Percentiles rank a stretch among this genome's conserved stretches.
Evolutionary conservation across 371 early-diverging fungal species (phyloP).

Genomic region (Entomophthora muscae): DNA sequence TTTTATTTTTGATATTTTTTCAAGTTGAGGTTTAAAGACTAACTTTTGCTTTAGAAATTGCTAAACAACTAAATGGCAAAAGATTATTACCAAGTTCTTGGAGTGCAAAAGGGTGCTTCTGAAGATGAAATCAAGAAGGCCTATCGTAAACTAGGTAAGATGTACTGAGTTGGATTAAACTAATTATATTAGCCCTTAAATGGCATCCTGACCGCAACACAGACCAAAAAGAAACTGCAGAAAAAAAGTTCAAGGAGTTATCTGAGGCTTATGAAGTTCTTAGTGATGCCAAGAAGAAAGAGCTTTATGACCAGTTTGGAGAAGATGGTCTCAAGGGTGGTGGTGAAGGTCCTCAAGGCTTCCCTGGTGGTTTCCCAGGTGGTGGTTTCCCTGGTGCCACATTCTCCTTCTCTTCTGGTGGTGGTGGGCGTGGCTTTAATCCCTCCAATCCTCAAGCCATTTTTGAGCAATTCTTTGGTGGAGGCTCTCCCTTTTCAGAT

Average conservation of each 20-base stretch:
- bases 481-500: constrained; percentile 22
- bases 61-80: constrained; percentile 3
- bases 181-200: constrained; percentile 12
- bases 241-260: constrained; percentile 68
- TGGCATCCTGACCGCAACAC: constrained; percentile 16
- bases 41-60: background rate
- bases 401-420: constrained; percentile 30
- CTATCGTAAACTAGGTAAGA: constrained; percentile 40
- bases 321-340: constrained; percentile 74
- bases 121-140: constrained; percentile 84
- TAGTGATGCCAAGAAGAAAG: constrained; percentile 73
- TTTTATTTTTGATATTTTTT: background rate
- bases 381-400: constrained; percentile 23
- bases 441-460: constrained; percentile 41
- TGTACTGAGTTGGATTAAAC: background rate
- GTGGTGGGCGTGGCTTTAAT: constrained; percentile 30
- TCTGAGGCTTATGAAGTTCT: constrained; percentile 86
- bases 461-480: constrained; percentile 15
- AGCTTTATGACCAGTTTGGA: constrained; percentile 75
- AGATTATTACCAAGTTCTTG: constrained; percentile 19
- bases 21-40: too few species aligned
- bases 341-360: constrained; percentile 22
- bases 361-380: constrained; percentile 29
- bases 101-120: constrained; percentile 55
- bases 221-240: constrained; percentile 15